A percentile compares a stretch with the other conserved stretches of the same genome.
phyloP scores from a whole-genome alignment of 805 yeast species.

The Jamesozyma rosinii region DNA sequence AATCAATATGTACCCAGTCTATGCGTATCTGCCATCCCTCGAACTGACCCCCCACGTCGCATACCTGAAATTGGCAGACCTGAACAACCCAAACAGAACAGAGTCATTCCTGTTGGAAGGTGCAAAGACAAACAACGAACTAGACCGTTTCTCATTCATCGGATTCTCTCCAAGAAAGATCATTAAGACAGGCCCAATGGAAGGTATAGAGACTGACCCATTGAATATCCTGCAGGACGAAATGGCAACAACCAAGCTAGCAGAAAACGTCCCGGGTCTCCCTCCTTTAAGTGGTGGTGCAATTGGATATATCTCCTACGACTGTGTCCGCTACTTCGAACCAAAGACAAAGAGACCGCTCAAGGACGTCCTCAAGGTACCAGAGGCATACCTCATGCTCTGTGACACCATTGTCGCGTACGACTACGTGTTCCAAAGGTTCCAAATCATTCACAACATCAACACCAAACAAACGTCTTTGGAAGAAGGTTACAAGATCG shows the following conservation, averaged over 20 bases:
- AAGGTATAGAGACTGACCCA: conserved; percentile 62
- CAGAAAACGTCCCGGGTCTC: conserved; percentile 65
- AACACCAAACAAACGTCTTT: conserved; percentile 33
- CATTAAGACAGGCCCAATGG: conserved; percentile 62
- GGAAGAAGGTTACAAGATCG: conserved; percentile 41
- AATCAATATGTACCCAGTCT: conserved; percentile 76
- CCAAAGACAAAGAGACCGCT: conserved; percentile 73
- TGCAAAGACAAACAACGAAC: conserved; percentile 79
- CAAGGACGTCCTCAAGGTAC: conserved; percentile 72
- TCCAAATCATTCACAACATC: conserved; percentile 81
- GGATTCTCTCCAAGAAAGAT: conserved; percentile 79
- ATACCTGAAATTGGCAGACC: conserved; percentile 63
- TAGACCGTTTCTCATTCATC: conserved; percentile 84
- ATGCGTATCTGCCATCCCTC: conserved; percentile 61
- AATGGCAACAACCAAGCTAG: conserved; percentile 53
- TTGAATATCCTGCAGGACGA: conserved; percentile 65
- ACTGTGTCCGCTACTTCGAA: conserved; percentile 93
- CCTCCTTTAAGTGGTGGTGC: conserved; percentile 92
- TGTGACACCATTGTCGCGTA: conserved; percentile 84
- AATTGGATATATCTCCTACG: conserved; percentile 89
- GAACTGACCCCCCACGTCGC: conserved; percentile 85
- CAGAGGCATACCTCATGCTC: conserved; percentile 88
- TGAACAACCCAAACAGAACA: conserved; percentile 46
- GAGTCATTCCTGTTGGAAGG: conserved; percentile 82
- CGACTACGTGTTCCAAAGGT: conserved; percentile 89